Base-by-base conservation (phyloP, 129 eudicot species). In the Artemisia argyi region DNA sequence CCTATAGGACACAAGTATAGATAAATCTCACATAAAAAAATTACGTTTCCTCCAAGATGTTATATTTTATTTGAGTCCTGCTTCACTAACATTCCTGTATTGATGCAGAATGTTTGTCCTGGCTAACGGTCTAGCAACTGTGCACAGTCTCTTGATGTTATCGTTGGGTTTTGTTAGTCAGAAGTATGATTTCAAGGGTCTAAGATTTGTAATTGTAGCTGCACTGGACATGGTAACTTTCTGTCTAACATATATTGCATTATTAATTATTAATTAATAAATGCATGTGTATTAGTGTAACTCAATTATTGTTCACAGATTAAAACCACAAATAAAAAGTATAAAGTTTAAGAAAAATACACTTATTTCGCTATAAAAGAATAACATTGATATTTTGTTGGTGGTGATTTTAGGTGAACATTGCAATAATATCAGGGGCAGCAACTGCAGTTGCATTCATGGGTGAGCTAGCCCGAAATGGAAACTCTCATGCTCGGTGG, bases 401-500 rank as follows among this genome's bases (percentile, higher is more conserved):
- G 22, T 53, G 50, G 7, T 53, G 50, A 42, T 64, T 4, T 46
- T 51, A 92, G 98, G 48, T 85, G 48, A 89, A 68, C 13, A 87
- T 89, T 79, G 92, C 77, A 10, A 11, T 85, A 28, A 61, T 92
- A 48, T 83, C 95, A 0, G 92, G 90, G 13, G 92, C 83, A 10
- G 88, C 96, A 76, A 85, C 83, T 16, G 87, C 96, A 76, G 89
- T 92, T 39, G 88, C 85, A 4, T 92, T 89, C 84, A 89, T 92
- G 90, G 96, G 92, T 5, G 85, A 89, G 71, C 69, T 92, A 8
- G 98, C 91, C 11, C 76, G 91, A 73, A 60, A 87, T 26, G 98
- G 98, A 0, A 92, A 92, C 73, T 83, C 96, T 0, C 98, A 92
- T 70, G 95, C 98, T 15, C 84, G 91, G 61, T 92, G 98, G 98